Conservation (phyloP, 768 basidiomycete genomes). For the Leccinum obscurum region DNA sequence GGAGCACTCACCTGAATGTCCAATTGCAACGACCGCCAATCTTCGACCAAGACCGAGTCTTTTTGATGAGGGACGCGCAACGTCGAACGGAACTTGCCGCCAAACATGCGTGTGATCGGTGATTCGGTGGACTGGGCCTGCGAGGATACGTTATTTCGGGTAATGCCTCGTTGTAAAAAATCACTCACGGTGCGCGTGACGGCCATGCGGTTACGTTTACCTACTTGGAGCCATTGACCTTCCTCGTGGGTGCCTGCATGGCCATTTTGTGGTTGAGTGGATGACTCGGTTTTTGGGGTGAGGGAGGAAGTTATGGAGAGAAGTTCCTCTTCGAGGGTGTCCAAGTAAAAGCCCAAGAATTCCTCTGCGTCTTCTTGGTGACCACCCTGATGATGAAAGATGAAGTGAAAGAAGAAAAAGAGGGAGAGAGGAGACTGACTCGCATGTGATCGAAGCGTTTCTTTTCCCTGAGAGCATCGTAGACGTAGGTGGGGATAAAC, state of each 20-base stretch:
- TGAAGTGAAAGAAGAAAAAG: slow-evolving; percentile 3
- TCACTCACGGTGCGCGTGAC: slow-evolving; percentile 76
- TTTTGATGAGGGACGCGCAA: slow-evolving; percentile 78
- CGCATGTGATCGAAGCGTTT: slow-evolving; percentile 93
- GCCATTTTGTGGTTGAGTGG: slow-evolving; percentile 10
- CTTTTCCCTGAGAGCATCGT: slow-evolving; percentile 92
- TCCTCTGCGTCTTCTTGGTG: slow-evolving; percentile 99
- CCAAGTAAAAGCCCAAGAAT: slow-evolving; percentile 96
- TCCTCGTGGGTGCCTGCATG: slow-evolving; percentile 40
- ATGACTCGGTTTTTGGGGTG: slow-evolving; percentile 34
- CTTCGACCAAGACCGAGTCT: slow-evolving; percentile 87
- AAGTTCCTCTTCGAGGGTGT: slow-evolving; percentile 92
- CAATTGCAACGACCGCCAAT: slow-evolving; percentile 84
- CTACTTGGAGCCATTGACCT: slow-evolving; percentile 92
- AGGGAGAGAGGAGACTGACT: slow-evolving; percentile 44
- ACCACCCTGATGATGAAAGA: slow-evolving; percentile 65
- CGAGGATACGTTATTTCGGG: background rate
- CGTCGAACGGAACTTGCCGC: slow-evolving; percentile 87
- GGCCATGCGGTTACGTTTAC: slow-evolving; percentile 72
- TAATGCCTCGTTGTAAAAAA: slow-evolving; percentile 1
- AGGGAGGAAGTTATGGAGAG: slow-evolving; percentile 61
- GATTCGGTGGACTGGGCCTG: slow-evolving; percentile 79
- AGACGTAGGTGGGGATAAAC: slow-evolving; percentile 84
- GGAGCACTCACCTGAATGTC: slow-evolving; percentile 75
- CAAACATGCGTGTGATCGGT: slow-evolving; percentile 89